Conservation (phyloP, 2,329 filamentous ascomycete genomes). For the Phoma herbarum region DNA sequence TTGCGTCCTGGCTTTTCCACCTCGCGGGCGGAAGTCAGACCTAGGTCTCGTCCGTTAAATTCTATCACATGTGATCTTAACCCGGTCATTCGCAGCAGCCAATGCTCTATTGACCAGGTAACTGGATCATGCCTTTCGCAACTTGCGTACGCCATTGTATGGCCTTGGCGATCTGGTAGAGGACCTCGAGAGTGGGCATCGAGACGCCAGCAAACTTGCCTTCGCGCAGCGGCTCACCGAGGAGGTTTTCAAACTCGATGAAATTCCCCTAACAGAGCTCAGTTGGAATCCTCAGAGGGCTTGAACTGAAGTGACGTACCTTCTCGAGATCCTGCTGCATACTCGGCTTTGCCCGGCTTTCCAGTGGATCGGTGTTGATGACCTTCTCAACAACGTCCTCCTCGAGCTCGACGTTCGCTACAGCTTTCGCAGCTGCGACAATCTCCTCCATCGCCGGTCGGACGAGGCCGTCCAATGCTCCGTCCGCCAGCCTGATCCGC, state of each 20-base stretch:
- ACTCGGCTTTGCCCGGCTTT: conserved; percentile 61
- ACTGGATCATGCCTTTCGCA: conserved; percentile 50
- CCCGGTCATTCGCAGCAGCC: not conserved
- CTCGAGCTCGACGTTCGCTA: conserved; percentile 54
- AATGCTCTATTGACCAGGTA: conserved; percentile 28
- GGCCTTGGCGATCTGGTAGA: conserved; percentile 60
- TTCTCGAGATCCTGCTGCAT: conserved; percentile 65
- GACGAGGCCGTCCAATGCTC: conserved; percentile 59
- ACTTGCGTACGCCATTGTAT: conserved; percentile 62
- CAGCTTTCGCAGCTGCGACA: conserved; percentile 55
- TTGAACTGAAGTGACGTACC: conserved; percentile 33
- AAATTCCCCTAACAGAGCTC: conserved; percentile 57
- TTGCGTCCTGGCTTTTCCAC: not conserved
- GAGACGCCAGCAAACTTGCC: conserved; percentile 59
- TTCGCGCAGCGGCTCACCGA: conserved; percentile 65
- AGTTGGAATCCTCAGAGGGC: not conserved
- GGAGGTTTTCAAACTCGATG: conserved; percentile 65
- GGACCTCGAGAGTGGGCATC: conserved; percentile 59
- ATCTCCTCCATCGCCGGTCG: conserved; percentile 65
- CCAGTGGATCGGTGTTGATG: conserved; percentile 60
- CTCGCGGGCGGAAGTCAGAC: not conserved
- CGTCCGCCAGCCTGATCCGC: conserved; percentile 58
- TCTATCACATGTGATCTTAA: not conserved
- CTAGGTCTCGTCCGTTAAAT: not conserved
- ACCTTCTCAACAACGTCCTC: conserved; percentile 56